Percentiles rank a stretch among this genome's conserved stretches.
These are phyloP conservation scores for Venustampulla echinocandica DNA, from an alignment of 495 filamentous ascomycete genomes.

Conservation along the genomic window DNA sequence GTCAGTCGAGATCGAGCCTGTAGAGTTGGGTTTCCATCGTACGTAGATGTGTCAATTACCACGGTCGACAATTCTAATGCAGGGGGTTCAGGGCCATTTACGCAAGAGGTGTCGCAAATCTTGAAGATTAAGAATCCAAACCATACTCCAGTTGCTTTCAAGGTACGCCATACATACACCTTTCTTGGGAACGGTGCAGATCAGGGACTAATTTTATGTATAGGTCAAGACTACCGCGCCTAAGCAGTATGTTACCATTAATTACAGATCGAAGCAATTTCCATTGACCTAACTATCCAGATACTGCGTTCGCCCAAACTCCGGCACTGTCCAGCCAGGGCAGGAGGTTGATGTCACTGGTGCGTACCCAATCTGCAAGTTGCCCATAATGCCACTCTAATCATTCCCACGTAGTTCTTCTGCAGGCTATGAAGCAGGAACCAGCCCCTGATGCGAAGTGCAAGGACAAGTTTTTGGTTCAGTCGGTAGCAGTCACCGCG, in stretches of 20 bases:
- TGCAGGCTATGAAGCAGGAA: constrained; percentile 96
- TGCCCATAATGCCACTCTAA: constrained; percentile 5
- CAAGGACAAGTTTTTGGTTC: constrained; percentile 96
- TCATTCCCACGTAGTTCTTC: constrained; percentile 54
- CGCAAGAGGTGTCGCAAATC: constrained; percentile 76
- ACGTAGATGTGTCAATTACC: constrained; percentile 30
- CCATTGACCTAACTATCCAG: constrained; percentile 38
- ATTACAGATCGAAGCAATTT: neutral
- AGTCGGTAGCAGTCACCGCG: constrained; percentile 76
- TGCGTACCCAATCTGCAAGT: constrained; percentile 33
- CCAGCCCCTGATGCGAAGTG: constrained; percentile 78
- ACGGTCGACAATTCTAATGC: constrained; percentile 23
- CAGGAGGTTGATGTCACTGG: constrained; percentile 87
- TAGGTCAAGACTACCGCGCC: constrained; percentile 99
- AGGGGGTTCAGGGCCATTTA: constrained; percentile 71
- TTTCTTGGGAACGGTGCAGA: constrained; percentile 1
- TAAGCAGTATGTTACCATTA: constrained; percentile 71
- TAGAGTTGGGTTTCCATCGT: constrained; percentile 91
- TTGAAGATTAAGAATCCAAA: constrained; percentile 76
- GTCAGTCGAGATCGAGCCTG: constrained; percentile 88
- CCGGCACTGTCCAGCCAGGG: constrained; percentile 84
- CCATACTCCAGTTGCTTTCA: constrained; percentile 80
- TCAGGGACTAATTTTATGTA: neutral
- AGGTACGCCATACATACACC: constrained; percentile 47
- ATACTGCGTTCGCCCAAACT: constrained; percentile 97